phyloP scores from a whole-genome alignment of 768 basidiomycete species.

The Mycena olivaceomarginata region DNA sequence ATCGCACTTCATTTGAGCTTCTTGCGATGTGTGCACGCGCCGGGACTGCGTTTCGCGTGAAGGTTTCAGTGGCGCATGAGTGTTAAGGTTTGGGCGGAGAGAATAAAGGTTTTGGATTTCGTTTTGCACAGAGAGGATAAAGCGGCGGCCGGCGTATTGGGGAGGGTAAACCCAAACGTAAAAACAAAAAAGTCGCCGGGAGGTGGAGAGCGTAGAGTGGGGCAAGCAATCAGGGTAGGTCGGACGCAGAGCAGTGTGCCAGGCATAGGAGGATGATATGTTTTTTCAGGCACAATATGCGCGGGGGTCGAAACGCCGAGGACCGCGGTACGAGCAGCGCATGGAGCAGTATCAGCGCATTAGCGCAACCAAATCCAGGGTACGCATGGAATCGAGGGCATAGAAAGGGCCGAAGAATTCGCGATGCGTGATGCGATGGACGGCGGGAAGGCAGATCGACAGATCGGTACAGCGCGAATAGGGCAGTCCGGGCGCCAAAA shows the following conservation, averaged over 20 bases:
- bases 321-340: no score
- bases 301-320: no score
- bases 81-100: neutral
- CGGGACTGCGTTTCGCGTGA: no score
- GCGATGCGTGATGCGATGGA: conserved; percentile 1
- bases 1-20: neutral
- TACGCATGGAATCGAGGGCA: neutral
- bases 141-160: no score
- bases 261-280: no score
- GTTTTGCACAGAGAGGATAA: no score
- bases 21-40: neutral
- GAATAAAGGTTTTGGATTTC: neutral
- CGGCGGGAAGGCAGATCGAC: conserved; percentile 17
- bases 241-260: no score
- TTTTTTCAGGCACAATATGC: conserved; percentile 11
- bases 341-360: no score
- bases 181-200: neutral
- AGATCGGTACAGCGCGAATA: neutral
- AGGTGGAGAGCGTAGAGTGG: no score
- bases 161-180: neutral
- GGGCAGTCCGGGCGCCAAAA: no score
- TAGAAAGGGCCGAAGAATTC: conserved; percentile 4
- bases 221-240: neutral
- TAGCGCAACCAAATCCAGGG: neutral
- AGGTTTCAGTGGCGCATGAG: no score